phyloP scores from a whole-genome alignment of 495 filamentous ascomycete genomes.

The Neurospora sublineolata region DNA sequence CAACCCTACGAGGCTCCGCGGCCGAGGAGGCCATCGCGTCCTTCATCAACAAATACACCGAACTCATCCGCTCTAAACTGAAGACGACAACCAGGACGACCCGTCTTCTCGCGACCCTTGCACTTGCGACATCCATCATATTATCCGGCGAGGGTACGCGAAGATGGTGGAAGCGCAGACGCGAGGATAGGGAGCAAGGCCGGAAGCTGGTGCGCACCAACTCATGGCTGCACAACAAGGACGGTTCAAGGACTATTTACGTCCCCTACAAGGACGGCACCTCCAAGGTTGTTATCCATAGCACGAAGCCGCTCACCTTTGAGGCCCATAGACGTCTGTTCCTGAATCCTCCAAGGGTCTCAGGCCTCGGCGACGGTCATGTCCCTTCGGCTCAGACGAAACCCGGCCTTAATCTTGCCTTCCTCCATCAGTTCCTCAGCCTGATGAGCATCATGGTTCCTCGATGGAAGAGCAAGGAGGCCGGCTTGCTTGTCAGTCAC shows the following conservation, averaged over 20 bases:
- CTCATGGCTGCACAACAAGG: constrained; percentile 82
- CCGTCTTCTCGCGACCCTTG: constrained; percentile 61
- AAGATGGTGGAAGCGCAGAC: constrained; percentile 56
- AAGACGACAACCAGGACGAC: constrained; percentile 52
- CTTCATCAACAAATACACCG: constrained; percentile 55
- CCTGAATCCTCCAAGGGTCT: constrained; percentile 74
- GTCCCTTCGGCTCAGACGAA: constrained; percentile 84
- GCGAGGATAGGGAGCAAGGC: constrained; percentile 68
- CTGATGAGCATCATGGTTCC: constrained; percentile 96
- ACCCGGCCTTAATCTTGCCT: constrained; percentile 93
- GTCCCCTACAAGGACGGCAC: constrained; percentile 83
- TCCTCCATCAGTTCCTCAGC: constrained; percentile 92
- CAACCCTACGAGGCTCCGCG: constrained; percentile 57
- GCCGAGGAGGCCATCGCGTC: constrained; percentile 56
- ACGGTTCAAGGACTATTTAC: constrained; percentile 87
- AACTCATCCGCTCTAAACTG: constrained; percentile 48
- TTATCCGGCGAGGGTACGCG: constrained; percentile 62
- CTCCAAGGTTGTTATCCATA: constrained; percentile 80
- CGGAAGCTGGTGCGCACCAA: constrained; percentile 74
- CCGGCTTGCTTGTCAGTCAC: constrained; percentile 76
- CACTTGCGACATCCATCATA: constrained; percentile 65
- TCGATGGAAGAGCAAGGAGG: constrained; percentile 88
- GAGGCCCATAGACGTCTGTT: constrained; percentile 92
- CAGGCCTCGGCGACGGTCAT: constrained; percentile 60
- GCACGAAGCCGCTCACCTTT: constrained; percentile 89